Base-by-base conservation (phyloP, 225 moss, liverwort and hornwort species). In the Sphagnum tenellum region DNA sequence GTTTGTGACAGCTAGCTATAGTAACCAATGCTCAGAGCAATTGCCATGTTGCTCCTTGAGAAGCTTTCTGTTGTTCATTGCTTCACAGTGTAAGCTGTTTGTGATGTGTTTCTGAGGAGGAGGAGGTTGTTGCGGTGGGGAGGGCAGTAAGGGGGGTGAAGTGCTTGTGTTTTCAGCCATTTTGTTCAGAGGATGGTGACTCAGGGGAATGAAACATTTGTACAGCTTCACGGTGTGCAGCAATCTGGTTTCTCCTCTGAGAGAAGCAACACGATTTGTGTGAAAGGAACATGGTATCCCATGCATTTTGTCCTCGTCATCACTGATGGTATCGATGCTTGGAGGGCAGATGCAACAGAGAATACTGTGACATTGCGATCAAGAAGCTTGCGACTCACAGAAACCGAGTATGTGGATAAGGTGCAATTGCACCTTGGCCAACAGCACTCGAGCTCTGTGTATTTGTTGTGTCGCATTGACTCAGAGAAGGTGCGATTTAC, bases 211-310 rank as follows among this genome's bases (percentile, higher is more conserved):
- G 61, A 66, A 48, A 81, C 84, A 8, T 84, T 70, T 56, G 71
- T 80, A 51, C 75, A 73, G 64, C 77, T 84, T 56, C 73, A 75
- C 53, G 71, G 75, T 69, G 84, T 84, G 66, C 46, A 12, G 10
- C 72, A 63, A 57, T 60, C 56, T 56, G 78, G 80, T 62, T 47
- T 47, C 10, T 29, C 29, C 29, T 71, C 60, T 47, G 9, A 7
- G 61, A 75, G 69, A 50, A 53, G 64, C 54, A 64, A 66, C 7
- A 48, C 60, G 49, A 50, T 84, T 6, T 75, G 60, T 29, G 67
- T 84, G 10, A 84, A 73, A 59, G 84, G 84, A 60, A 75, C 61
- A 5, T 84, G 84, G 84, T 62, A 80, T 49, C 80, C 84, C 6
- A 68, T 52, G 9, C 72, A 84, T 50, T 84, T 84, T 55, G 63